Evolutionary conservation across 768 basidiomycete species (phyloP), one percentile per base, ranked within the genome.

Genomic region (Tricholoma hemisulphureum): DNA sequence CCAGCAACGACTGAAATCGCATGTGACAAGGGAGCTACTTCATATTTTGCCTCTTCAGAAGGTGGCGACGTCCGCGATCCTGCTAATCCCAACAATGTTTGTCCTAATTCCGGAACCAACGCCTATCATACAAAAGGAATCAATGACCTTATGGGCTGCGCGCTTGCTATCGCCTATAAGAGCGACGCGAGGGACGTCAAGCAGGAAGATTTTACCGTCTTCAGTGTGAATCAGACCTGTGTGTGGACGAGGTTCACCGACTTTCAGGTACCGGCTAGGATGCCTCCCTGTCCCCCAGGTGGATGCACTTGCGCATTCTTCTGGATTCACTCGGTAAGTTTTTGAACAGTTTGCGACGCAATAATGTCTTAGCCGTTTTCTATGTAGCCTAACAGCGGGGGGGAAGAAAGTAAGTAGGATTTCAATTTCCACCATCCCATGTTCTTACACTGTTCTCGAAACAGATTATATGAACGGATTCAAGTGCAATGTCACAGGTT

Each of bases 111-210:
- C 1, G 67, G 74, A 1, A 63, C 68, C 8, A 48, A 71, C 2
- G 75, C 77, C 16, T 87, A 75, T 68, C 87, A 89, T 62, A 87
- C 87, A 0, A 78, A 71, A 0, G 83, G 82, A 0, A 46, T 79
- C 0, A 68, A 77, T 53, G 86, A 87, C 61, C 68, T 85, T 32
- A 79, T 77, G 51, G 86, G 87, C 10, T 89, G 88, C 65, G 83
- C 81, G 0, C 73, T 93, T 29, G 88, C 83, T 0, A 91, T 93
- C 61, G 81, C 87, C n/a, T 91, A 93, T 74, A 85, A 88, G 68
- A 81, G 71, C 61, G 76, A 91, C 62, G 82, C 77, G 1, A 71
- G 67, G 0, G 62, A 78, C 0, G 80, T 92, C 6, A 69, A 84
- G 63, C 88, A 88, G 0, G 81, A 78, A 43, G 88, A 91, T 71